Evolutionary conservation across 164 flowering plant species (phyloP), one percentile per base, ranked within the genome.

Genomic region (Litsea cubeba): DNA sequence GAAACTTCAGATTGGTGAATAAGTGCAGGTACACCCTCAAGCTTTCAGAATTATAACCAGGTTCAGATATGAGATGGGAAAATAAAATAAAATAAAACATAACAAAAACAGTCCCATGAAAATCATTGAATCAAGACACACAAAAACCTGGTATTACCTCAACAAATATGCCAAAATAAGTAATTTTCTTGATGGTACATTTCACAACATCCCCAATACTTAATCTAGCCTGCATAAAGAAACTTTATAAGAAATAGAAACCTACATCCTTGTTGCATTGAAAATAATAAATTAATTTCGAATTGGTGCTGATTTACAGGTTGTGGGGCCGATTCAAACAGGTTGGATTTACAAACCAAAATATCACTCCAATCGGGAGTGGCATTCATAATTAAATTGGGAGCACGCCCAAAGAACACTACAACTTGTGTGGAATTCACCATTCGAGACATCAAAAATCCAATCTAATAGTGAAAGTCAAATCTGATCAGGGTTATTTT

Each of bases 1-100:
- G 97, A 93, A 18, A 95, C 90, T 84, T 95, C 98, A 65, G 97
- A 82, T 81, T 91, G 92, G 84, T 91, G 99, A 81, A 95, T 88
- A 63, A 95, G 80, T 51, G 97, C 96, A 72, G 96, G 87, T 51
- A 95, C 99, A 68, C 93, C 99, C 83, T 93, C 99, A 78, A 93
- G 88, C 99, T 95, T 30, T 78, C 65, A 89, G 32, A 8, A 69
- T 26, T 40, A 32, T 50, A 70, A 40, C 50, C 62, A 54, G 22
- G 57, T 68, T 62, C 60, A 70, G 65, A 66, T 22, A 35, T 74
- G 72, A 7, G 17, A 57, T 65, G 10, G 40, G 5, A 62, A 30
- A 12, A 66, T 50, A 50, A 26, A 62, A 24, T 17, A 69, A 2
- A 66, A 5, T 32, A n/a, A 67, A 26, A 49, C 62, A 57, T 65